Evolutionary conservation across 2,329 filamentous ascomycete species (phyloP), one percentile per base, ranked within the genome.

Genomic region (Fusarium sp.): DNA sequence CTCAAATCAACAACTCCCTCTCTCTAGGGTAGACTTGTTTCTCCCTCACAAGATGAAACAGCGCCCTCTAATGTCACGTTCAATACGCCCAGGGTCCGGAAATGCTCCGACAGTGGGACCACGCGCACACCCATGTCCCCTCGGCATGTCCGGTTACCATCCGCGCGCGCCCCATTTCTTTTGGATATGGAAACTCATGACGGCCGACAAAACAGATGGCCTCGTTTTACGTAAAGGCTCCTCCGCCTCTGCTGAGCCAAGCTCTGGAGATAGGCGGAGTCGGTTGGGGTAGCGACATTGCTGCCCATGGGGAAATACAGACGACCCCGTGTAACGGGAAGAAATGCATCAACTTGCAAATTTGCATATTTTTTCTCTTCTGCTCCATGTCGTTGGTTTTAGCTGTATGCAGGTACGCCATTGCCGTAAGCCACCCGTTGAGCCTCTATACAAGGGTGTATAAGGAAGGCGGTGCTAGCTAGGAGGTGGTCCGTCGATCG

Each of bases 291-390:
- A 51, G 36, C 34, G 48, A 28, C 34, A 9, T 41, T 23, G 23
- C 15, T 51, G 48, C 48, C 48, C 48, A 39, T 51, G 48, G 48
- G 48, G 48, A 51, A 51, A 28, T 51, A 2, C 44, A 48, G n/a
- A 48, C 28, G 5, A 48, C 44, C 18, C 48, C 23, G 34, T n/a
- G 34, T 16, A 16, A 51, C 36, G 2, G n/a, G 39, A 51, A 8
- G 13, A 13, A 51, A 39, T 51, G 8, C 13, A 51, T 39, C 5
- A 28, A 16, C 31, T 39, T 27, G 15, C 16, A 27, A n/a, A 16
- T 18, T 27, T 51, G 16, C 27, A 30, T n/a, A n/a, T n/a, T n/a
- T n/a, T 31, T 37, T 36, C 34, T 12, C 2, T 7, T 37, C 30
- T 50, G 9, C 8, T 36, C 23, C 23, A 36, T 18, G 48, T 51